Conservation (phyloP, 331 rosid species). For the Quercus lobata region DNA sequence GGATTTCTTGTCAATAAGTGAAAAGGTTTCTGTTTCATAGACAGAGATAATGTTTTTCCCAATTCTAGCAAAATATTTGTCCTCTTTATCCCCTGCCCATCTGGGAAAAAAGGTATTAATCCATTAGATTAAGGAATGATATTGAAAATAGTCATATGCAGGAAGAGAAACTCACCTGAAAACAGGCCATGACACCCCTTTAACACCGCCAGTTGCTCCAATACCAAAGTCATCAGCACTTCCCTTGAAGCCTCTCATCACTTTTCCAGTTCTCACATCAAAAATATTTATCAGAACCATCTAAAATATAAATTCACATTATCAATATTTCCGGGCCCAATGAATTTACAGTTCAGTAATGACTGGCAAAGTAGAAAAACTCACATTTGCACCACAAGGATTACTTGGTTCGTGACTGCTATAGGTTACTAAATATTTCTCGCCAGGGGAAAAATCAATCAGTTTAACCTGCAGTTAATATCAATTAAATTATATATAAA, state of each 20-base stretch:
- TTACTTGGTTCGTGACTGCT: slow-evolving; percentile 89
- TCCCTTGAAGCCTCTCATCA: slow-evolving; percentile 84
- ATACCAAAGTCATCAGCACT: slow-evolving; percentile 73
- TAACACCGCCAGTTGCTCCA: slow-evolving; percentile 73
- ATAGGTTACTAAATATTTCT: slow-evolving; percentile 76
- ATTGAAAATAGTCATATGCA: background rate
- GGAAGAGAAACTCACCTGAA: slow-evolving; percentile 38
- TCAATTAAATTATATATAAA: background rate
- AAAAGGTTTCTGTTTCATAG: slow-evolving; percentile 76
- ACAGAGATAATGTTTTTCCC: slow-evolving; percentile 72
- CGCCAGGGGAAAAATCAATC: slow-evolving; percentile 90
- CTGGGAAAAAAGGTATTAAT: slow-evolving; percentile 28
- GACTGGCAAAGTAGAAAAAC: slow-evolving; percentile 14
- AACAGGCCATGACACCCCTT: slow-evolving; percentile 83
- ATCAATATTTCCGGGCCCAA: slow-evolving; percentile 8
- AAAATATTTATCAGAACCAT: slow-evolving; percentile 72
- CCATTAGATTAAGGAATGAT: background rate
- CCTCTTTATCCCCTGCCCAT: slow-evolving; percentile 80
- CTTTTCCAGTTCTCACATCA: slow-evolving; percentile 83
- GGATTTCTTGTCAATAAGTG: slow-evolving; percentile 79
- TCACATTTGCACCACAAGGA: slow-evolving; percentile 81
- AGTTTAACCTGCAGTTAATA: slow-evolving; percentile 53
- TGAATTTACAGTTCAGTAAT: background rate
- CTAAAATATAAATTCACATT: slow-evolving; percentile 32
- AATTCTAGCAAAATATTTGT: slow-evolving; percentile 78